phyloP scores from a whole-genome alignment of 1,284 basidiomycete genomes.

The Paramarasmius palmivorus region DNA sequence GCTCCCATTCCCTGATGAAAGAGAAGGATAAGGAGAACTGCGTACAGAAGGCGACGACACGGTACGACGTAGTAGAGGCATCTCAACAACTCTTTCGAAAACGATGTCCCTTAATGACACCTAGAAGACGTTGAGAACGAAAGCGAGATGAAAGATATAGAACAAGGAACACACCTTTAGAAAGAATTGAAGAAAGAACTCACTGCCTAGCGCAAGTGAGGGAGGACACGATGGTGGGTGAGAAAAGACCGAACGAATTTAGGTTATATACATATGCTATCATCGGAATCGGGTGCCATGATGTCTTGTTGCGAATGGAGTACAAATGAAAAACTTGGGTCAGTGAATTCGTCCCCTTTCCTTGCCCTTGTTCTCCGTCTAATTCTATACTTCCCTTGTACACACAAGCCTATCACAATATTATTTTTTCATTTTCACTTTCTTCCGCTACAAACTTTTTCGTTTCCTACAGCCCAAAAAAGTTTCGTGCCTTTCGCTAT shows the following conservation, averaged over 20 bases:
- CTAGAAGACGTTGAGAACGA: not conserved
- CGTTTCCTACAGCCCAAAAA: too few species aligned
- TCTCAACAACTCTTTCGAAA: conserved; percentile 26
- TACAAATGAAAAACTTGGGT: too few species aligned
- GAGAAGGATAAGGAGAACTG: conserved; percentile 57
- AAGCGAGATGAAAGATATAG: not conserved
- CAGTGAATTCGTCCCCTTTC: too few species aligned
- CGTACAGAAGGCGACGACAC: conserved; percentile 65
- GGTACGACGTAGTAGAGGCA: conserved; percentile 79
- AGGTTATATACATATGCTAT: conserved; percentile 4
- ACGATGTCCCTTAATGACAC: conserved; percentile 1
- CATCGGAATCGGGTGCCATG: not conserved
- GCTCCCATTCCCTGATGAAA: conserved; percentile 27
- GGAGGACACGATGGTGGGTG: conserved; percentile 7
- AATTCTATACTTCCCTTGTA: too few species aligned
- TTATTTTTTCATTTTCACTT: too few species aligned
- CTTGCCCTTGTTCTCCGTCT: not conserved
- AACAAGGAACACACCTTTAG: conserved; percentile 2
- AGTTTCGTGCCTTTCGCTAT: too few species aligned
- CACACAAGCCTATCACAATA: too few species aligned
- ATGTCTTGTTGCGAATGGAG: not conserved
- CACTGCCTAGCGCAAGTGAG: conserved; percentile 14
- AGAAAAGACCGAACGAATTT: conserved; percentile 4
- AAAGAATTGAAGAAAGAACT: conserved; percentile 2
- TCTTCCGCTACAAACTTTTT: too few species aligned